These are phyloP conservation scores for Aspergillus latus DNA, from an alignment of 2,329 filamentous ascomycete genomes.

Conservation along the genomic window DNA sequence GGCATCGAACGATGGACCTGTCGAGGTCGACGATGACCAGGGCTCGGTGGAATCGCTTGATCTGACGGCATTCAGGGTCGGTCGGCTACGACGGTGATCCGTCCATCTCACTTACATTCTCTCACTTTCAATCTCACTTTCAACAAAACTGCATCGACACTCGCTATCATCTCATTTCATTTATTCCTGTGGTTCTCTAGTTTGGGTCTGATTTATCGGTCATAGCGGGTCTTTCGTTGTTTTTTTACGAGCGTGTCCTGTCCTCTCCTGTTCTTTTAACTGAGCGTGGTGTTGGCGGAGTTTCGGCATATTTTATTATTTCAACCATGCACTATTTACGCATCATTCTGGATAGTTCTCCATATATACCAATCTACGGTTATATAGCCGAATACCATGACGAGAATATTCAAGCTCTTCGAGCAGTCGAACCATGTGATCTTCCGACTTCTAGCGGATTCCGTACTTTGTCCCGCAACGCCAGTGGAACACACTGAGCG, in stretches of 20 bases:
- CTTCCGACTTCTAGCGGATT: too few species aligned
- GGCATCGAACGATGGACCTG: slow-evolving; percentile 10
- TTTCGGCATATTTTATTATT: slow-evolving; percentile 2
- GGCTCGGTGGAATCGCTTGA: slow-evolving; percentile 23
- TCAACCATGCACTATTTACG: not conserved
- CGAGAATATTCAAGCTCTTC: too few species aligned
- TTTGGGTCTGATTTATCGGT: slow-evolving; percentile 10
- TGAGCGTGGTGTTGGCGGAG: slow-evolving; percentile 26
- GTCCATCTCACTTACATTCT: not conserved
- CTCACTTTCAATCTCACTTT: not conserved
- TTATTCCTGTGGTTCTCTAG: slow-evolving; percentile 17
- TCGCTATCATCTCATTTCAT: not conserved
- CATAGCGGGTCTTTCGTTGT: slow-evolving; percentile 12
- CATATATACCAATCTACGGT: not conserved
- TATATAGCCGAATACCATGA: not conserved
- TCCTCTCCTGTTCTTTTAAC: slow-evolving; percentile 6
- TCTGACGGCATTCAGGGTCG: slow-evolving; percentile 20
- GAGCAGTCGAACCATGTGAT: too few species aligned
- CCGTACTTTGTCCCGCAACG: too few species aligned
- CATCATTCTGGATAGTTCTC: not conserved
- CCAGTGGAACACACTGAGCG: too few species aligned
- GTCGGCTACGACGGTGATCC: slow-evolving; percentile 14
- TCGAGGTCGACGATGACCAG: slow-evolving; percentile 23
- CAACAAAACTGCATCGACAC: not conserved
- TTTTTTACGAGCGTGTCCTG: slow-evolving; percentile 20